These are phyloP conservation scores for Tilletia horrida DNA, from an alignment of 1,284 basidiomycete genomes.

Conservation along the genomic window DNA sequence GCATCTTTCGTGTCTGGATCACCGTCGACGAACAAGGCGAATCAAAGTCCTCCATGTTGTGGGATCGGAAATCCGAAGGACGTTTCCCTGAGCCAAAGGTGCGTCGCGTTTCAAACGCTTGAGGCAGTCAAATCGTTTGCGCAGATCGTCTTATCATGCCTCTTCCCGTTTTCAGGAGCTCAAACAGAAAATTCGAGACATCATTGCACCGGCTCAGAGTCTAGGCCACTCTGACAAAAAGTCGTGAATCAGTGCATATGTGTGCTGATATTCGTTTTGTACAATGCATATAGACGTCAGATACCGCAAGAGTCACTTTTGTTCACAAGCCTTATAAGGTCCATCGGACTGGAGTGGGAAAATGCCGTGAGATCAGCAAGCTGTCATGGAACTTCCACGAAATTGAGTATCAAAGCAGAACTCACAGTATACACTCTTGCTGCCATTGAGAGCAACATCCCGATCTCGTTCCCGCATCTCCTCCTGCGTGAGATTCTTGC, in stretches of 20 bases:
- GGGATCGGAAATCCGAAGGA: constrained; percentile 26
- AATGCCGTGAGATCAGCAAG: not conserved
- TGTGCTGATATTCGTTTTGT: constrained; percentile 4
- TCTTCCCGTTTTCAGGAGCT: not conserved
- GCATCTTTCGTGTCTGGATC: constrained; percentile 27
- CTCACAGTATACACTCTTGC: constrained; percentile 5
- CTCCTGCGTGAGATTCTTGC: not conserved
- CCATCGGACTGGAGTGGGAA: not conserved
- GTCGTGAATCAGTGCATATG: not conserved
- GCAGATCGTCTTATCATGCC: not conserved
- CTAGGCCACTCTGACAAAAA: constrained; percentile 28
- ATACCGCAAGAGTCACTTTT: too few relatives aligned
- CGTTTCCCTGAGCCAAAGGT: constrained; percentile 30
- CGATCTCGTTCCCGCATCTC: not conserved
- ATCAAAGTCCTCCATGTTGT: constrained; percentile 15
- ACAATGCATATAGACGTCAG: too few relatives aligned
- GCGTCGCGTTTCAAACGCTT: too few relatives aligned
- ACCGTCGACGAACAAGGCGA: not conserved
- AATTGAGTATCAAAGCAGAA: not conserved
- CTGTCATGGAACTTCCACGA: not conserved
- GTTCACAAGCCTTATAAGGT: not conserved
- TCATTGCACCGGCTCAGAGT: constrained; percentile 22
- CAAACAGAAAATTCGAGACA: constrained; percentile 26
- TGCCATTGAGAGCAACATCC: not conserved
- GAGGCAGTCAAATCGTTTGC: not conserved